Evolutionary conservation across 2,329 filamentous ascomycete species (phyloP), one percentile per base, ranked within the genome.

Genomic region (Grosmannia penicillata): DNA sequence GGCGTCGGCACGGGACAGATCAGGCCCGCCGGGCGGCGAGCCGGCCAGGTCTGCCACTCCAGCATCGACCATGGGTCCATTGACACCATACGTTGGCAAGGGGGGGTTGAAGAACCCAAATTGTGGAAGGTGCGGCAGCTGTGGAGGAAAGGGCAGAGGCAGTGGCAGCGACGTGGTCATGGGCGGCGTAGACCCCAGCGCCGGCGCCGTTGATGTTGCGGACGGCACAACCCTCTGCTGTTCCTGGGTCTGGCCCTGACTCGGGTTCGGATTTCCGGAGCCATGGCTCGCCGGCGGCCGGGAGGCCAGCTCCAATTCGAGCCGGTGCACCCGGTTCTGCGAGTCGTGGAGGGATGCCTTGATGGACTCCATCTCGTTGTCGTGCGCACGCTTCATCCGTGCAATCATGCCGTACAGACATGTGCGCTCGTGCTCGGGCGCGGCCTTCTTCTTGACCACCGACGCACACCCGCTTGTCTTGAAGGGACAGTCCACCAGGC

Each of bases 381-480:
- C 42, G 27, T 46, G 44, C 1, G 28, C 31, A 6, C 38, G 33
- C 21, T 43, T 36, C 37, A 49, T 38, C 17, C 46, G 42, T 27
- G 44, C 23, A 10, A 49, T 37, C 40, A 47, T 63, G 29, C 70
- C 66, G 37, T 72, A 73, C 3, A 62, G 55, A 48, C 74, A 78
- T 5, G 52, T 49, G 4, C 56, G 44, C 11, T 61, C 57, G 43
- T 78, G 74, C 3, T 55, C 51, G 17, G 58, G 52, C 17, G 74
- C 50, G 2, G 54, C 46, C 38, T 55, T 57, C 35, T 64, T 58
- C 41, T 54, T 58, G 29, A 51, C 49, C 17, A 48, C 42, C 28
- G 64, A 58, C 2, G 54, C 49, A 46, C 73, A 78, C 11, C 67
- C 67, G 30, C 67, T 61, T 14, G 64, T 50, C 15, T 58, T 53